Conservation (phyloP, 495 filamentous ascomycete species). For the Trichocladium antarcticum region DNA sequence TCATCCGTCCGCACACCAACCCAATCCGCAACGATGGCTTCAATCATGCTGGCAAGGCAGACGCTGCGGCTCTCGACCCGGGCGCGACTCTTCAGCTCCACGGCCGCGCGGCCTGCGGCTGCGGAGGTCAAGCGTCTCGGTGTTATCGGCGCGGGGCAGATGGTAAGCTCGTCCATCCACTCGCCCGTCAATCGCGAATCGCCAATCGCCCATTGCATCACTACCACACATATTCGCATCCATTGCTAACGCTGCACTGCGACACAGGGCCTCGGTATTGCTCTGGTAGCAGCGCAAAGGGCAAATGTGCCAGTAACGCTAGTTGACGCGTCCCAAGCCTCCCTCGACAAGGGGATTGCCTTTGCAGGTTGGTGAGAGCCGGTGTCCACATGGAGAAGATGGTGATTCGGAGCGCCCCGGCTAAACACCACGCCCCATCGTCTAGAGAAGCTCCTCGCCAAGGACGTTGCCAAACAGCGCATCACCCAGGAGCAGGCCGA, state of each 20-base stretch:
- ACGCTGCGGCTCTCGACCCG: conserved; percentile 28
- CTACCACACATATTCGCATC: not conserved
- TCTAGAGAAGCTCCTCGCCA: conserved; percentile 79
- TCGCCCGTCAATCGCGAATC: no score
- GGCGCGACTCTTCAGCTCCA: conserved; percentile 44
- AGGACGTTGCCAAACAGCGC: conserved; percentile 76
- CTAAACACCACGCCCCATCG: not conserved
- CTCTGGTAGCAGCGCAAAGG: conserved; percentile 81
- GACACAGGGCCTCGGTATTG: conserved; percentile 85
- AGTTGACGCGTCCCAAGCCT: conserved; percentile 72
- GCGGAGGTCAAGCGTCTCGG: conserved; percentile 79
- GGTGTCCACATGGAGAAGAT: no score
- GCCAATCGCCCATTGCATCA: no score
- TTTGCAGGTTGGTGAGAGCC: conserved; percentile 59
- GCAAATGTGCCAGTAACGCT: conserved; percentile 76
- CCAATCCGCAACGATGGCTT: conserved; percentile 23
- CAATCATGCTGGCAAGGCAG: conserved; percentile 23
- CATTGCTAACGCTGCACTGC: not conserved
- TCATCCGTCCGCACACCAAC: conserved; percentile 6
- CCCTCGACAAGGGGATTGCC: conserved; percentile 81
- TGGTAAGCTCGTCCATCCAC: conserved; percentile 57
- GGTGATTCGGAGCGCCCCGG: no score
- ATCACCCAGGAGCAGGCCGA: conserved; percentile 71
- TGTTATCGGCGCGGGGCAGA: conserved; percentile 92
- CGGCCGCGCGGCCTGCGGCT: conserved; percentile 42